A percentile compares a stretch with the other conserved stretches of the same genome.
Conservation (phyloP, 805 yeast species). For the Candida chauliodis region DNA sequence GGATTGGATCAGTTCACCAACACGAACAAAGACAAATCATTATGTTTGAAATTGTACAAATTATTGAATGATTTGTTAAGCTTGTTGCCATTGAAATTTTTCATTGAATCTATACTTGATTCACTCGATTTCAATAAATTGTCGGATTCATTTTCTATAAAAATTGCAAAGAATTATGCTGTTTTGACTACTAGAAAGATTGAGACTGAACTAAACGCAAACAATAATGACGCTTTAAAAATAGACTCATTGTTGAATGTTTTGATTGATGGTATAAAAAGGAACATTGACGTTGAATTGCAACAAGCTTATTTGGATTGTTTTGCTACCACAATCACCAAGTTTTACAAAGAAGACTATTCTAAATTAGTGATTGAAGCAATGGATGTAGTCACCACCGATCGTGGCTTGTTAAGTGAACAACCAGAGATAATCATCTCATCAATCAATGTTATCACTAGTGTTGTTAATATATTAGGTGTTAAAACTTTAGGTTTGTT, state of each 20-base stretch:
- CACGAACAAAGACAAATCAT: constrained; percentile 14
- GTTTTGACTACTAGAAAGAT: constrained; percentile 64
- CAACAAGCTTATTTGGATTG: constrained; percentile 71
- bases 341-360: constrained; percentile 52
- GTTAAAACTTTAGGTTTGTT: constrained; percentile 81
- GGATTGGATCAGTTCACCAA: constrained; percentile 35
- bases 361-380: constrained; percentile 45
- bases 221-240: constrained; percentile 35
- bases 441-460: constrained; percentile 67
- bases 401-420: constrained; percentile 50
- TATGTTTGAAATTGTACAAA: constrained; percentile 45
- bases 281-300: constrained; percentile 43
- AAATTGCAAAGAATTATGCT: constrained; percentile 60
- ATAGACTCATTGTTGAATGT: constrained; percentile 51
- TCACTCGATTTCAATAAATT: constrained; percentile 30
- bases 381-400: constrained; percentile 46
- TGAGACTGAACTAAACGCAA: constrained; percentile 56
- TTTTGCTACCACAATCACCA: constrained; percentile 56
- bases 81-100: constrained; percentile 71
- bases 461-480: constrained; percentile 71
- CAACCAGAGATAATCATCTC: constrained; percentile 67
- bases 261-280: constrained; percentile 38
- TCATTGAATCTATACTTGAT: constrained; percentile 55
- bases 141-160: constrained; percentile 39
- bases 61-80: constrained; percentile 62